A percentile compares a stretch with the other conserved stretches of the same genome.
Evolutionary conservation across 768 basidiomycete genomes (phyloP).

Genomic region (Favolaschia claudopus): DNA sequence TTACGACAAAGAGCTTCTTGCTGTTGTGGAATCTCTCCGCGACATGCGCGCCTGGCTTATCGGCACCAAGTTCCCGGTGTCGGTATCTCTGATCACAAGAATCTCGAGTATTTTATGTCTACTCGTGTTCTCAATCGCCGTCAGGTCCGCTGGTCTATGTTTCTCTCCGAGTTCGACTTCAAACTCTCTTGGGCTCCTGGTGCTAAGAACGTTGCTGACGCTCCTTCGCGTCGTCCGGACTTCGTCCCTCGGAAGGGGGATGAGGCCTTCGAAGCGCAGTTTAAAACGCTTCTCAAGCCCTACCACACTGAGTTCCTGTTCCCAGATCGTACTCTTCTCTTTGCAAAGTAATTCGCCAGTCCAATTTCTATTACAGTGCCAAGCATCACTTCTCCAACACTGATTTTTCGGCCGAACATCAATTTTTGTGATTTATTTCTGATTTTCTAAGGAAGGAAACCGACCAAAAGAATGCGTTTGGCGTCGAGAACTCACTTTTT

Average conservation of each 20-base stretch:
- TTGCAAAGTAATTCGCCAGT: too few relatives aligned
- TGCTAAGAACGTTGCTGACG: constrained; percentile 37
- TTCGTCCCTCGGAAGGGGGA: constrained; percentile 25
- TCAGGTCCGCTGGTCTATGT: constrained; percentile 57
- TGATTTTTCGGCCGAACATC: too few relatives aligned
- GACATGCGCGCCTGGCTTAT: constrained; percentile 42
- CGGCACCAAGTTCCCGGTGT: constrained; percentile 33
- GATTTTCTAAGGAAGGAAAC: too few relatives aligned
- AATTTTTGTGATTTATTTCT: too few relatives aligned
- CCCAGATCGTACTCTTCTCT: background rate
- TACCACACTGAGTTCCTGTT: background rate
- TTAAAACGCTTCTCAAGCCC: background rate
- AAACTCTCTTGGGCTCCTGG: constrained; percentile 40
- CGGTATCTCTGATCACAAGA: constrained; percentile 44
- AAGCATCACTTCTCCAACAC: too few relatives aligned
- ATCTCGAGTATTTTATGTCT: constrained; percentile 53
- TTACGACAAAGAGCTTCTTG: too few relatives aligned
- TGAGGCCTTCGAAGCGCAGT: constrained; percentile 15
- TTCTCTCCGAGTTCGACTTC: constrained; percentile 48
- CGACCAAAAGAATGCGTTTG: too few relatives aligned
- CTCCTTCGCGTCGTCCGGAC: constrained; percentile 36
- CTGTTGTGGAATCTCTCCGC: too few relatives aligned
- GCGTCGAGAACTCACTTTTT: too few relatives aligned
- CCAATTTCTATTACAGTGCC: too few relatives aligned
- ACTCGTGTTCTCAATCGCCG: constrained; percentile 48